Base-by-base conservation (phyloP, 2,329 filamentous ascomycete species). In the Colletotrichum sp. region DNA sequence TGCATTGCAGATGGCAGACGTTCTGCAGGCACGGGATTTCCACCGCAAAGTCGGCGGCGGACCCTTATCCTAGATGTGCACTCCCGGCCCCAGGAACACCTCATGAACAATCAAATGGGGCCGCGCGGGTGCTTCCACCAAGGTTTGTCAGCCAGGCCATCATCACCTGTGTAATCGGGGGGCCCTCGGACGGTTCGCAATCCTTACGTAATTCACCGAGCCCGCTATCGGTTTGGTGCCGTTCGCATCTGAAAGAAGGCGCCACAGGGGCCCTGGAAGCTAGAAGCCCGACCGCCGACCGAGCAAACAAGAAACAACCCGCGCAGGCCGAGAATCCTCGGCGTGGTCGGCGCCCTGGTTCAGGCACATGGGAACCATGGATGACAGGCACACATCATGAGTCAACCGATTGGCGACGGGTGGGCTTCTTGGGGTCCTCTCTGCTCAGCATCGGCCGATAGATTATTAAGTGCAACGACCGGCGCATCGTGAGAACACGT, bases 341-440 rank as follows among this genome's bases (percentile, higher is more conserved):
- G 71, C 52, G 71, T n/a, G 28, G 18, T 74, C 62, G 72, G 73
- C 38, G 52, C n/a, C 36, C 56, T 62, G 64, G 62, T 52, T 10
- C 56, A 43, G 34, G 55, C 66, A 64, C 34, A 71, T 59, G 61
- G 61, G 34, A 38, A 59, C 56, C 34, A 67, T 59, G 61, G 61
- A 48, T 67, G 48, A 71, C 69, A 71, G 59, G 69, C 69, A 63
- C 69, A 63, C 55, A 67, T 43, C 62, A 73, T 70, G 71, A 70
- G 71, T 73, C 71, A 73, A 73, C 71, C 58, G 70, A 63, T 59
- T 24, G 32, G 43, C 58, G 52, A 38, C 32, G 63, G 38, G 70
- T 30, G 30, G 55, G 43, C 43, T 59, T 32, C 69, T 71, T 43
- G 62, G 52, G 10, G 43, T 21, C 10, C 43, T 48, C n/a, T 1